Evolutionary conservation across 257 asterid genomes (phyloP).

Genomic region (Linaria vulgaris): DNA sequence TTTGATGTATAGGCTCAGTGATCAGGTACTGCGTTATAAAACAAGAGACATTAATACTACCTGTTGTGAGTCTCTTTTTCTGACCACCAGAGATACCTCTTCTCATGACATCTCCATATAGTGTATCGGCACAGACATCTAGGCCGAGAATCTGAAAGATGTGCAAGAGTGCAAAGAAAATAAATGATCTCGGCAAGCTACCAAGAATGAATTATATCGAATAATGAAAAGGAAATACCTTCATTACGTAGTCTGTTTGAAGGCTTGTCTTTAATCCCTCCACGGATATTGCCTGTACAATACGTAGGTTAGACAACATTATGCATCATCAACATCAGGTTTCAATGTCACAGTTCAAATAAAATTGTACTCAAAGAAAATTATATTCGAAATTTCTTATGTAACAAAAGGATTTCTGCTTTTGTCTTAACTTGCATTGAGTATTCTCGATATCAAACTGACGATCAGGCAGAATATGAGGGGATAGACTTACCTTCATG

Average conservation of each 20-base stretch:
- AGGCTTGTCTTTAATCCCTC: constrained; percentile 52
- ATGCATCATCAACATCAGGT: not conserved
- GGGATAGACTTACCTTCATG: constrained; percentile 27
- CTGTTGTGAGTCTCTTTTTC: constrained; percentile 61
- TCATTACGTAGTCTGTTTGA: constrained; percentile 55
- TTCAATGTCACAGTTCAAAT: too few relatives aligned
- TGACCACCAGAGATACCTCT: constrained; percentile 70
- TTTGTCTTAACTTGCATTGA: too few relatives aligned
- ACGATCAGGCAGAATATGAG: too few relatives aligned
- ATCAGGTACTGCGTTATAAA: not conserved
- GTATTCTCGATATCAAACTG: too few relatives aligned
- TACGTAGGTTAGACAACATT: constrained; percentile 13
- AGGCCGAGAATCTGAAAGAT: constrained; percentile 55
- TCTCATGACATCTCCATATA: constrained; percentile 61
- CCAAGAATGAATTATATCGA: not conserved
- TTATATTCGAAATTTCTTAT: too few relatives aligned
- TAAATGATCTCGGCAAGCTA: too few relatives aligned
- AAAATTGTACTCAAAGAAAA: too few relatives aligned
- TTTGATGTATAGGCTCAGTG: not conserved
- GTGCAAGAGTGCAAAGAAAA: not conserved
- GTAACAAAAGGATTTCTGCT: too few relatives aligned
- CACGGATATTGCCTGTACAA: constrained; percentile 45
- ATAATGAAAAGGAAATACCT: constrained; percentile 27
- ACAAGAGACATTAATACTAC: constrained; percentile 27
- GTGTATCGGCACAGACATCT: constrained; percentile 51